phyloP scores from a whole-genome alignment of 1,284 basidiomycete genomes.

The Ceratobasidium sp. region DNA sequence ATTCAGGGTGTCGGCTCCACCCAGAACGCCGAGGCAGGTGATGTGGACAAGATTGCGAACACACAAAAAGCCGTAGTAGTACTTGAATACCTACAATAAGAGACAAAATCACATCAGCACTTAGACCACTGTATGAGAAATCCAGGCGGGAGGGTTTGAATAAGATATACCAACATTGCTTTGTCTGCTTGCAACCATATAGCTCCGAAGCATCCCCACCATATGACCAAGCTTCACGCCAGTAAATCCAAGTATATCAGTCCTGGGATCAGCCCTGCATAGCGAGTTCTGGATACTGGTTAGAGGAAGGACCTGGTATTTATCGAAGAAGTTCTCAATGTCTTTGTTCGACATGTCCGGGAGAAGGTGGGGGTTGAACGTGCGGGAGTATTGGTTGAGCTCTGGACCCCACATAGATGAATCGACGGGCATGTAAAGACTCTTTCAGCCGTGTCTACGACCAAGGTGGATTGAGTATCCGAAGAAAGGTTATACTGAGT shows the following conservation, averaged over 20 bases:
- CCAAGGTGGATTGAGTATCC: too few relatives aligned
- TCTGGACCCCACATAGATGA: not conserved
- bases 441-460: too few relatives aligned
- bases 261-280: not conserved
- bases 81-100: not conserved
- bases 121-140: not conserved
- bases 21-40: not conserved
- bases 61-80: constrained; percentile 19
- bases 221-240: not conserved
- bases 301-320: not conserved
- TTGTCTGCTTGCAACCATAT: not conserved
- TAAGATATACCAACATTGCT: not conserved
- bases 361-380: not conserved
- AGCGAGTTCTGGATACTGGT: not conserved
- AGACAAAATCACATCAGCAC: too few relatives aligned
- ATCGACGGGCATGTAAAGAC: not conserved
- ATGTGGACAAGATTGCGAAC: not conserved
- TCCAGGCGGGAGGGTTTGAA: too few relatives aligned
- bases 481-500: too few relatives aligned
- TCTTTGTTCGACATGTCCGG: not conserved
- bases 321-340: not conserved
- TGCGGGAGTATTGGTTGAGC: not conserved
- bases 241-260: not conserved
- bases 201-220: not conserved
- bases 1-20: not conserved